A percentile compares a stretch with the other conserved stretches of the same genome.
These are phyloP conservation scores for Globisporangium orthogonon DNA, from an alignment of 352 stramenopile species.

Conservation along the genomic window DNA sequence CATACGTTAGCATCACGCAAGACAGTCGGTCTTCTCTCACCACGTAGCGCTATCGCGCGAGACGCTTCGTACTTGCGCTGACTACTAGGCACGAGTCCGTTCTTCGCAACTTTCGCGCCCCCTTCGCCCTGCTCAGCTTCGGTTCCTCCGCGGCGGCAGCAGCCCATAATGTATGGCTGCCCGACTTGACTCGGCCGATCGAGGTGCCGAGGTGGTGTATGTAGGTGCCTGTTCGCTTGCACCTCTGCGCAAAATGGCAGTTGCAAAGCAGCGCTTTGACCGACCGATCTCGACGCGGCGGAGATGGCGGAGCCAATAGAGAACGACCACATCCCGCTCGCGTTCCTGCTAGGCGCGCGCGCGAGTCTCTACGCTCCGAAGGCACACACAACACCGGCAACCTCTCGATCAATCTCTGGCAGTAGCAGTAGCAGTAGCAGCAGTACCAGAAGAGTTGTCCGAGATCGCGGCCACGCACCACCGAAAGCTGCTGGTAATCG, in stretches of 20 bases:
- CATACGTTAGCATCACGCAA: not conserved
- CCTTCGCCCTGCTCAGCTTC: constrained; percentile 3
- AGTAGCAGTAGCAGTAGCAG: not conserved
- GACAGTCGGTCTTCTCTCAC: not conserved
- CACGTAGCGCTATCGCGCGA: not conserved
- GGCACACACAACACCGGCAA: not conserved
- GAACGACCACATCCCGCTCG: constrained; percentile 55
- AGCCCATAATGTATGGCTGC: constrained; percentile 6
- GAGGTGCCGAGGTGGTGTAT: too few species aligned
- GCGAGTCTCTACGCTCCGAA: constrained; percentile 28
- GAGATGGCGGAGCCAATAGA: constrained; percentile 13
- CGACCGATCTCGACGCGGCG: too few species aligned
- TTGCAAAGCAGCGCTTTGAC: too few species aligned
- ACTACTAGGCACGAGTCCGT: constrained; percentile 18
- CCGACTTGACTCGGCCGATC: too few species aligned
- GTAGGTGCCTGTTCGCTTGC: too few species aligned
- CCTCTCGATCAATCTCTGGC: not conserved
- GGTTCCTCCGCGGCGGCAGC: constrained; percentile 14
- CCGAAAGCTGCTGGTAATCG: not conserved
- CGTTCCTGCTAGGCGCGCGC: constrained; percentile 53
- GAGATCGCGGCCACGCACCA: not conserved
- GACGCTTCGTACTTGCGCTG: constrained; percentile 20
- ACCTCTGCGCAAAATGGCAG: too few species aligned
- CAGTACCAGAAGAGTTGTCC: not conserved
- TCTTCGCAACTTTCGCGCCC: constrained; percentile 2